phyloP scores from a whole-genome alignment of 2,329 filamentous ascomycete genomes.

The Penicillium sp. region DNA sequence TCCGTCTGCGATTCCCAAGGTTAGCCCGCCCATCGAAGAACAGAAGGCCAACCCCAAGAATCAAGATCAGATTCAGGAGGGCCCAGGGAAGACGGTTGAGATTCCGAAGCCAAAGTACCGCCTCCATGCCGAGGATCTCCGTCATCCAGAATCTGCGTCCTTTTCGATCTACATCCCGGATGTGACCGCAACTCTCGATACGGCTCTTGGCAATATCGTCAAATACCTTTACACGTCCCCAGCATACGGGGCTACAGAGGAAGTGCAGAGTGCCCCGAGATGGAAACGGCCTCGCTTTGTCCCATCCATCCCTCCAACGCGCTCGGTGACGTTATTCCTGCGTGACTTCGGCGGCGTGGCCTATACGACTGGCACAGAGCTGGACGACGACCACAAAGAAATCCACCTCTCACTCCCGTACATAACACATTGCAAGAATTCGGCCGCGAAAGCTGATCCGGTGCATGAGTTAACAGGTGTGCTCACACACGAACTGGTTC shows the following conservation, averaged over 20 bases:
- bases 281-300: conserved; percentile 28
- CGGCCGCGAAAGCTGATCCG: conserved; percentile 32
- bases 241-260: not conserved
- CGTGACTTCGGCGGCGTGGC: conserved; percentile 81
- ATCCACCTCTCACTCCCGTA: conserved; percentile 85
- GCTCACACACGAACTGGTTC: conserved; percentile 88
- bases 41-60: conserved; percentile 6
- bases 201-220: conserved; percentile 70
- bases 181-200: conserved; percentile 60
- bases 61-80: conserved; percentile 1
- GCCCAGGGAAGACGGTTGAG: conserved; percentile 9
- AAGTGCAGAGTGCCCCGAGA: conserved; percentile 17
- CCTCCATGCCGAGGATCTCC: conserved; percentile 39
- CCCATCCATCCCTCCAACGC: conserved; percentile 63
- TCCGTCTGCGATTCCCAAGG: conserved; percentile 25
- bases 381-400: conserved; percentile 87
- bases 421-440: conserved; percentile 51
- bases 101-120: conserved; percentile 41
- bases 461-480: conserved; percentile 75
- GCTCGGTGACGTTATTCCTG: conserved; percentile 82
- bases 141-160: conserved; percentile 44
- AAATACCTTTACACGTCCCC: conserved; percentile 66
- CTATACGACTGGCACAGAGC: conserved; percentile 78
- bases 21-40: not conserved
- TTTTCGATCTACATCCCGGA: conserved; percentile 72